These are phyloP conservation scores for Acer yangbiense DNA, from an alignment of 345 rosid genomes.

Conservation along the genomic window DNA sequence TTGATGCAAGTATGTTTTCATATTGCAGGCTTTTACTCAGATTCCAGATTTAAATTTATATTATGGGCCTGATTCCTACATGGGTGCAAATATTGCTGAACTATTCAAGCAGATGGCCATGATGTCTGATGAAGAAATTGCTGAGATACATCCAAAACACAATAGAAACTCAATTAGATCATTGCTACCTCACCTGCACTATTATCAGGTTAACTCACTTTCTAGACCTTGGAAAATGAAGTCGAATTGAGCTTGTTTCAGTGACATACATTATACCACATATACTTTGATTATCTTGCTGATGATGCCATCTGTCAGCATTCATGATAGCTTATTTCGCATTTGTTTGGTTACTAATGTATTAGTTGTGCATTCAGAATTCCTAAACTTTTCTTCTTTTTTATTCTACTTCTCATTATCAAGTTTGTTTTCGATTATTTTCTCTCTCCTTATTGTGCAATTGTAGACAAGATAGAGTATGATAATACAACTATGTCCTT, in stretches of 20 bases:
- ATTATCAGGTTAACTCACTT: conserved; percentile 63
- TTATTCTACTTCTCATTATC: neutral
- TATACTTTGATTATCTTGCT: conserved; percentile 11
- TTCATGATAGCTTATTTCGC: neutral
- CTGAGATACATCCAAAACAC: conserved; percentile 72
- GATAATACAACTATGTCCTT: neutral
- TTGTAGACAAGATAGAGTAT: neutral
- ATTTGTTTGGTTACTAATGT: conserved; percentile 4
- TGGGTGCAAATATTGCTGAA: conserved; percentile 94
- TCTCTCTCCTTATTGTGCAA: neutral
- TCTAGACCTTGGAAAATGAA: neutral
- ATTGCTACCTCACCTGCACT: conserved; percentile 68
- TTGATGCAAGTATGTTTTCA: neutral
- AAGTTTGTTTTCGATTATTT: neutral
- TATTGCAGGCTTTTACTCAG: conserved; percentile 80
- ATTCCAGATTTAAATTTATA: conserved; percentile 72
- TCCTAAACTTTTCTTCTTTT: neutral
- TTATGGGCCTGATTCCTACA: conserved; percentile 98
- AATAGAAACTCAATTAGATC: conserved; percentile 62
- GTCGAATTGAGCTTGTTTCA: neutral
- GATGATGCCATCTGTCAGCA: neutral
- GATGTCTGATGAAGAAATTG: conserved; percentile 93
- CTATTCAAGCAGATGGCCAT: conserved; percentile 81
- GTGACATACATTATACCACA: neutral
- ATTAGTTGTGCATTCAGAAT: neutral